Percentiles rank a stretch among this genome's conserved stretches.
Evolutionary conservation across 2,329 filamentous ascomycete species (phyloP).

Genomic region (Aspergillus sp.): DNA sequence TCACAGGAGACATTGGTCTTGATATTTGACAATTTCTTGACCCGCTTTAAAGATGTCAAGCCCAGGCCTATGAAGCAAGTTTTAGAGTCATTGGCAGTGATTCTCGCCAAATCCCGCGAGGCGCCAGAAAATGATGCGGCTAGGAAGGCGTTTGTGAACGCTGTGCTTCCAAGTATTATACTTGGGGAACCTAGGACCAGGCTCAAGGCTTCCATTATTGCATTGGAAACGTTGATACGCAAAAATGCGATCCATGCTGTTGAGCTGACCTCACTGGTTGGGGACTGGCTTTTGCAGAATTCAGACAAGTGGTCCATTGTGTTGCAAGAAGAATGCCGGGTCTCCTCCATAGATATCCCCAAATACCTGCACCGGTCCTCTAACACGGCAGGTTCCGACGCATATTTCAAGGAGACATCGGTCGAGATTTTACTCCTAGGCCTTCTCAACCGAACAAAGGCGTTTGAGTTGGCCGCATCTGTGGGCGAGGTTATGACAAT

Average conservation of each 20-base stretch:
- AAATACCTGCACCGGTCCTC: conserved; percentile 24
- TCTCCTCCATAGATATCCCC: conserved; percentile 32
- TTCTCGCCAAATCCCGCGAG: conserved; percentile 35
- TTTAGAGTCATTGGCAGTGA: conserved; percentile 43
- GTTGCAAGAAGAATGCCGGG: conserved; percentile 39
- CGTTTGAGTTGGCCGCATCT: conserved; percentile 34
- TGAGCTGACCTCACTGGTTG: conserved; percentile 36
- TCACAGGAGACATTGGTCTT: conserved; percentile 44
- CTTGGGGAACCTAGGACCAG: conserved; percentile 45
- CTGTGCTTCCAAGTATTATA: conserved; percentile 42
- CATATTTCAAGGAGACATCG: conserved; percentile 24
- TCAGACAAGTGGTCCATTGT: conserved; percentile 36
- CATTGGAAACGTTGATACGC: conserved; percentile 43
- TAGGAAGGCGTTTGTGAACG: conserved; percentile 29
- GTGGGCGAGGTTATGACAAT: conserved; percentile 34
- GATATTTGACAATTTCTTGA: conserved; percentile 46
- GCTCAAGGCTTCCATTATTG: conserved; percentile 42
- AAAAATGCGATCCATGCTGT: conserved; percentile 40
- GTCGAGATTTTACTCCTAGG: conserved; percentile 38
- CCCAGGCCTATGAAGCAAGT: conserved; percentile 52
- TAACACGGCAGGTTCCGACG: conserved; percentile 18
- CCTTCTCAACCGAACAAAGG: conserved; percentile 37
- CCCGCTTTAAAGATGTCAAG: conserved; percentile 48
- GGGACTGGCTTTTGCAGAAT: conserved; percentile 40
- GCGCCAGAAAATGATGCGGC: conserved; percentile 28